Conservation (phyloP, 192 early-diverging fungal genomes). For the Blastocladiella britannica region DNA sequence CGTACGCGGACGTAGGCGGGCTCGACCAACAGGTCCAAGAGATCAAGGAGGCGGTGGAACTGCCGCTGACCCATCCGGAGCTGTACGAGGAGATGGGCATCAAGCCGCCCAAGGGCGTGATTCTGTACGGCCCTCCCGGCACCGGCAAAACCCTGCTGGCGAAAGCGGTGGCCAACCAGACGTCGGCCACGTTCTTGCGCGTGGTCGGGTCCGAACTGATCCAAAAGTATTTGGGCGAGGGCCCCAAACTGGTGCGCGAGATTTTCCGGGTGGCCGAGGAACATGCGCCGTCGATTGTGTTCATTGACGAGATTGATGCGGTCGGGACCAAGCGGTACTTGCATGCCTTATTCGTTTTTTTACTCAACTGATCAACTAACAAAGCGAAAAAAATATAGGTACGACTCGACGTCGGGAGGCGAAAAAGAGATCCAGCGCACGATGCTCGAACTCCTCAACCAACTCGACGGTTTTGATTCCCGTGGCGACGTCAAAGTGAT, state of each 20-base stretch:
- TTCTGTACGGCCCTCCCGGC: constrained; percentile 41
- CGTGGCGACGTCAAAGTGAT: constrained; percentile 94
- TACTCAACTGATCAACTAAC: background rate
- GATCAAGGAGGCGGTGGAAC: constrained; percentile 92
- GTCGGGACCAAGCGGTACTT: constrained; percentile 74
- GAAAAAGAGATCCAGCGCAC: constrained; percentile 95
- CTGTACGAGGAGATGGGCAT: constrained; percentile 98
- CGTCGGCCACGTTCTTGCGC: constrained; percentile 89
- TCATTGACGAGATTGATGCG: constrained; percentile 99
- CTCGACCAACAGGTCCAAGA: constrained; percentile 93
- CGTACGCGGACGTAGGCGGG: constrained; percentile 94
- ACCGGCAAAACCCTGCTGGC: constrained; percentile 79
- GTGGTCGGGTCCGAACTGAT: constrained; percentile 95
- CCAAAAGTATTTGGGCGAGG: constrained; percentile 98
- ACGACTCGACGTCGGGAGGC: constrained; percentile 82
- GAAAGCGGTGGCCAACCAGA: constrained; percentile 96
- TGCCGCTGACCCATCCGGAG: constrained; percentile 91
- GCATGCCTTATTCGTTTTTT: background rate
- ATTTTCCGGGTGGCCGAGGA: constrained; percentile 91
- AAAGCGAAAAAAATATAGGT: too few relatives aligned
- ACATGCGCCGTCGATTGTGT: constrained; percentile 91
- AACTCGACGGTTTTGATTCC: constrained; percentile 94
- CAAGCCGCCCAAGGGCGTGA: constrained; percentile 91
- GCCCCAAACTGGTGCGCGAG: constrained; percentile 92
- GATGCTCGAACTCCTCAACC: constrained; percentile 91